Base-by-base conservation (phyloP, 768 basidiomycete species). In the Macrolepiota dolichaula region DNA sequence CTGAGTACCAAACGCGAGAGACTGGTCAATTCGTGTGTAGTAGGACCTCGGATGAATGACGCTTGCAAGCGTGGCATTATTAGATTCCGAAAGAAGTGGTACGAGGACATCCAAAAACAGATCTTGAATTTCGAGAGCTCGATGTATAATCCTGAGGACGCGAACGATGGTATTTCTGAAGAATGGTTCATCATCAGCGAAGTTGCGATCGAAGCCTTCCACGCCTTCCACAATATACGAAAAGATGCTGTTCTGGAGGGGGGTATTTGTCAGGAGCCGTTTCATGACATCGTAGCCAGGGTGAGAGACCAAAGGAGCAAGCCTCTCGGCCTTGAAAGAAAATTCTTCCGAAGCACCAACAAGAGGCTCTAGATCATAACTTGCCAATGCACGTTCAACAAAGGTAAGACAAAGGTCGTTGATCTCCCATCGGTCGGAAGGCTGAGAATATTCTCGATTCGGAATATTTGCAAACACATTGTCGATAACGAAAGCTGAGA, bases 271-370 rank as follows among this genome's bases (percentile, higher is more conserved):
- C 52, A 98, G 76, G 13, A 98, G 67, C 3, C 92, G 85, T 47
- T 88, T 84, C 74, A 95, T 84, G 58, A 97, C 76, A 58, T 94
- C 91, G 69, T 91, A 94, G 0, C 95, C 96, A 2, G 96, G 94
- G 68, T 97, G 94, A 1, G 83, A 69, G 10, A 89, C 78, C 32
- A 85, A 77, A 19, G 83, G 81, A 22, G 83, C 66, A 15, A 93
- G 71, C 0, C 72, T 68, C 29, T 90, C 88, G 37, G 74, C 72
- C 60, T 79, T 86, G 25, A 80, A 69, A 17, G 77, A 68, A 4
- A 74, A 71, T n/a, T 84, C 84, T 58, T 90, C 87, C 1, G 77
- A 75, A 49, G 77, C 74, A 7, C 81, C 76, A 24, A 92, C 78
- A 17, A 97, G 76, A 2, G 82, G 81, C 66, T 92, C 89, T 51